These are phyloP conservation scores for Papiliotrema nemorosa DNA, from an alignment of 1,284 basidiomycete genomes.

Conservation along the genomic window DNA sequence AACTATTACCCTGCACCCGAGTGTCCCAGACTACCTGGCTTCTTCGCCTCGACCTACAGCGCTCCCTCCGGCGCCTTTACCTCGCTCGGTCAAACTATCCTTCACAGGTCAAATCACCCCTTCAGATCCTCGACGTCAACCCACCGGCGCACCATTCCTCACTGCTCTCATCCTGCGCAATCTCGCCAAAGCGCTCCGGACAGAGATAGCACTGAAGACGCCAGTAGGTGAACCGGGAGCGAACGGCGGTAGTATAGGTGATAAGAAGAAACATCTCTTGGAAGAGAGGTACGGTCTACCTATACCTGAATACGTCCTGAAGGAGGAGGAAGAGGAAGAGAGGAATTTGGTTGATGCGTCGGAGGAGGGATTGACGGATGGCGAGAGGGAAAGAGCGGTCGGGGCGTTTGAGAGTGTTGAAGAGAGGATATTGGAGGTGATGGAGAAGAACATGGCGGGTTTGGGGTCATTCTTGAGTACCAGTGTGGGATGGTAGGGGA, in stretches of 20 bases:
- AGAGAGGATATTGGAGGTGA: slow-evolving; percentile 29
- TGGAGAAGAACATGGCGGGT: slow-evolving; percentile 32
- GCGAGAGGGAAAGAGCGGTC: slow-evolving; percentile 34
- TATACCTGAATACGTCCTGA: slow-evolving; percentile 39
- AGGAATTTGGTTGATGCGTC: slow-evolving; percentile 14
- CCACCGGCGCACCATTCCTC: slow-evolving; percentile 40
- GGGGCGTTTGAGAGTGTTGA: slow-evolving; percentile 34
- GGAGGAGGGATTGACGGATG: slow-evolving; percentile 16
- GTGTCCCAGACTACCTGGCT: slow-evolving; percentile 12
- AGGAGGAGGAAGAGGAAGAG: slow-evolving; percentile 42
- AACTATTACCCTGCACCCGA: slow-evolving; percentile 14
- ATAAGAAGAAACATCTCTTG: slow-evolving; percentile 33
- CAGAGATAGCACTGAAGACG: slow-evolving; percentile 24
- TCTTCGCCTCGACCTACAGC: slow-evolving; percentile 17
- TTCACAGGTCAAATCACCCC: slow-evolving; percentile 27
- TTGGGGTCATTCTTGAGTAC: slow-evolving; percentile 39
- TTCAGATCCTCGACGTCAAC: slow-evolving; percentile 23
- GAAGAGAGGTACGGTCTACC: slow-evolving; percentile 47
- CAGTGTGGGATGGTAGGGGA: slow-evolving; percentile 39
- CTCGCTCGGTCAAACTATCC: slow-evolving; percentile 16
- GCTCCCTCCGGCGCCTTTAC: slow-evolving; percentile 26
- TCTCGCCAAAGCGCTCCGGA: slow-evolving; percentile 33
- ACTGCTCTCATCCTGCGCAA: slow-evolving; percentile 44
- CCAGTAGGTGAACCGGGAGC: slow-evolving; percentile 2
- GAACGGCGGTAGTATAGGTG: slow-evolving; percentile 16